Base-by-base conservation (phyloP, 345 rosid species). In the Moringa oleifera region DNA sequence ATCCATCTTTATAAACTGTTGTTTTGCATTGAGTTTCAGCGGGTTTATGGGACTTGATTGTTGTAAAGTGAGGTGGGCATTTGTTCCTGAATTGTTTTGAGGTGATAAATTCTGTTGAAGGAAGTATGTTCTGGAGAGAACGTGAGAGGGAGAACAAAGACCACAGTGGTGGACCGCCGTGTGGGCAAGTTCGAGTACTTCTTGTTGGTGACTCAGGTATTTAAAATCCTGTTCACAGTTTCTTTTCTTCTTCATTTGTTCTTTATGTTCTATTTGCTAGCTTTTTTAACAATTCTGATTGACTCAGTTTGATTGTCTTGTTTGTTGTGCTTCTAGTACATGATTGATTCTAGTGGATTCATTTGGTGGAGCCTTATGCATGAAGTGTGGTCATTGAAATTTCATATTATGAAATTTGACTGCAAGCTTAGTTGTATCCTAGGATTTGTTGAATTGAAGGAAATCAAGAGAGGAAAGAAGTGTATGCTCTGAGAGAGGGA, bases 201-300 rank as follows among this genome's bases (percentile, higher is more conserved):
- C 88, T 95, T 17, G 97, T 91, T 73, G 99, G 99, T 55, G 99
- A 91, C 57, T 91, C 99, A 70, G 99, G 99, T 89, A 73, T 6
- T 25, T 49, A 41, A 13, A 4, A 0, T 61, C n/a, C n/a, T 16
- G 24, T 64, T 25, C 23, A 2, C 33, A 13, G 20, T 41, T 59
- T 23, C 37, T 33, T 56, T 45, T 4, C 45, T 58, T 20, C 0
- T 57, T 55, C 53, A 12, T 33, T n/a, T 4, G 55, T 12, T 8
- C 33, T 51, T 6, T 24, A 31, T 45, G 33, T 19, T 61, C 28
- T 13, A 47, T 60, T 23, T 24, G 36, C n/a, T 52, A 37, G 15
- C 45, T 55, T 58, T 20, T 58, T 20, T 33, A 20, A 18, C 23
- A 23, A 9, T 18, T 4, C 13, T 63, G 31, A 18, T 21, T 18